These are phyloP conservation scores for Albizia julibrissin DNA, from an alignment of 306 rosid species.

Conservation along the genomic window DNA sequence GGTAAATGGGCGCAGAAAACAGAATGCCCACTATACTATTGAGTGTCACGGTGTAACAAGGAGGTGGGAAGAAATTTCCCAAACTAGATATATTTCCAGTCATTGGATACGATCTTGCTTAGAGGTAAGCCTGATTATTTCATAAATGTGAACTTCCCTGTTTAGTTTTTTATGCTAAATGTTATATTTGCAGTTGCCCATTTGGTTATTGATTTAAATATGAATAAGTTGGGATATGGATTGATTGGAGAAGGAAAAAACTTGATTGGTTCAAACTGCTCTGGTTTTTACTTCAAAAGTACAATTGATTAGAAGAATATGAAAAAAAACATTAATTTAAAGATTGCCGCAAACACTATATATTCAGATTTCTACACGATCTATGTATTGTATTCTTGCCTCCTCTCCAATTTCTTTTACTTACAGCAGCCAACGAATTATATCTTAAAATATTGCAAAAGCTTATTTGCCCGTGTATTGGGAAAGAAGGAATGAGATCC, in stretches of 20 bases:
- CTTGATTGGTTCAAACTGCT: too few species aligned
- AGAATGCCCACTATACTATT: constrained; percentile 60
- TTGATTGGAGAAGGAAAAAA: too few species aligned
- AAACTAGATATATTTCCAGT: constrained; percentile 61
- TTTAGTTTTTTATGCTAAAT: constrained; percentile 23
- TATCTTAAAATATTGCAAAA: not conserved
- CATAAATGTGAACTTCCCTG: constrained; percentile 27
- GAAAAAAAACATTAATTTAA: not conserved
- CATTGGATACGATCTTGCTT: constrained; percentile 94
- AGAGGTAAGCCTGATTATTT: constrained; percentile 57
- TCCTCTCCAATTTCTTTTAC: not conserved
- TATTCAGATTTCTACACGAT: constrained; percentile 1
- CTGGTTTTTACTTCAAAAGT: too few species aligned
- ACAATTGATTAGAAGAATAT: too few species aligned
- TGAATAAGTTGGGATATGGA: not conserved
- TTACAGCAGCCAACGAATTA: not conserved
- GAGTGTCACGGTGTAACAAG: constrained; percentile 78
- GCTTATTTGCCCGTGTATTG: not conserved
- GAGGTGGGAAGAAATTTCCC: constrained; percentile 35
- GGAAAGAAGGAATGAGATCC: not conserved
- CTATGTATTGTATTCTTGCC: constrained; percentile 4
- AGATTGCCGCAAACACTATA: constrained; percentile 4
- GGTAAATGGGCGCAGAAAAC: constrained; percentile 49
- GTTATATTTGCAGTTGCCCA: constrained; percentile 16
- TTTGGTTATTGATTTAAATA: constrained; percentile 17